Conservation (phyloP, 331 rosid species). For the Pyrus hybrid region DNA sequence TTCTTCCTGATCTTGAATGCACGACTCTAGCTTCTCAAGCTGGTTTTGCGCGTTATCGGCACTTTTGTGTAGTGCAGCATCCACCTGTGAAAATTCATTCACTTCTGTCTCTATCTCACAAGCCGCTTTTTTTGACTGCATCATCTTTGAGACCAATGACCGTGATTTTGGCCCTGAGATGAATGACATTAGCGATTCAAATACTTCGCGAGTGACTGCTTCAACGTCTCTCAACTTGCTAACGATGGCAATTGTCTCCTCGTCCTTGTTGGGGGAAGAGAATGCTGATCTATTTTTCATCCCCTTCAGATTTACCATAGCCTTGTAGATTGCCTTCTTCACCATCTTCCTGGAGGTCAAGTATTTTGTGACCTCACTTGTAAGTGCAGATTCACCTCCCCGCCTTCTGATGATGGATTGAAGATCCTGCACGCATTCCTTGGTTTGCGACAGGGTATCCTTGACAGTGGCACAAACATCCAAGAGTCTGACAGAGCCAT, state of each 20-base stretch:
- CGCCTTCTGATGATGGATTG: too few relatives aligned
- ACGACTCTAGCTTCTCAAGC: constrained; percentile 13
- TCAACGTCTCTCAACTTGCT: constrained; percentile 33
- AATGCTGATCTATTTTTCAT: neutral
- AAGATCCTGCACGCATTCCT: too few relatives aligned
- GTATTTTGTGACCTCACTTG: too few relatives aligned
- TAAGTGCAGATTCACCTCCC: too few relatives aligned
- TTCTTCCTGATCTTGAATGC: constrained; percentile 25
- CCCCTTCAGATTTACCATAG: too few relatives aligned
- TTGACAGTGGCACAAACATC: constrained; percentile 24
- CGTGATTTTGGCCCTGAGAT: constrained; percentile 27
- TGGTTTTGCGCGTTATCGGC: neutral
- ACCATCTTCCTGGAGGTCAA: too few relatives aligned
- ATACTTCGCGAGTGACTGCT: constrained; percentile 12
- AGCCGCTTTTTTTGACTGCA: constrained; percentile 17
- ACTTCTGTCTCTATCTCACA: constrained; percentile 11
- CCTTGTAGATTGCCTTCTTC: too few relatives aligned
- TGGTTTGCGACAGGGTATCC: constrained; percentile 1
- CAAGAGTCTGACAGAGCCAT: constrained; percentile 17
- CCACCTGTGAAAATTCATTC: constrained; percentile 8
- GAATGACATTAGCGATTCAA: constrained; percentile 32
- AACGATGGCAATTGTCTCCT: constrained; percentile 6
- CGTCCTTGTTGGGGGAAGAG: neutral
- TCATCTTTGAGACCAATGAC: neutral
- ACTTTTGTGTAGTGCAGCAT: constrained; percentile 4